Evolutionary conservation across 2,329 filamentous ascomycete genomes (phyloP).

Genomic region (Phyllosticta citrichinensis): DNA sequence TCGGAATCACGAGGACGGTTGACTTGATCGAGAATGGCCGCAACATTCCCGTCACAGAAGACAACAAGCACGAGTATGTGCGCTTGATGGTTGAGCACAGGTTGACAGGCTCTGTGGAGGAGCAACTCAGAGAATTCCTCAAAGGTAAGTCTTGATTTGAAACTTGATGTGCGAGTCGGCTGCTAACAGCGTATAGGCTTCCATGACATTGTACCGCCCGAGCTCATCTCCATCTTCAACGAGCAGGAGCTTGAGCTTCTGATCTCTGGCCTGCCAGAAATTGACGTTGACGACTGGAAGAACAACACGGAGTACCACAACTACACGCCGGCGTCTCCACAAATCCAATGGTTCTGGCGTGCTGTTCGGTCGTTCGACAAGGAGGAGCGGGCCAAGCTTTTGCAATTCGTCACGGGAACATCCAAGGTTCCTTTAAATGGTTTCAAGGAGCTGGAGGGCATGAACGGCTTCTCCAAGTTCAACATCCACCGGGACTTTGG

Average conservation of each 20-base stretch:
- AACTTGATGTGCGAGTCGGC: neutral
- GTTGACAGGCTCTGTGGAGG: constrained; percentile 80
- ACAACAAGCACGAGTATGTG: constrained; percentile 98
- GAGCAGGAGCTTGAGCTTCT: constrained; percentile 94
- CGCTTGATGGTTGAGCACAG: constrained; percentile 90
- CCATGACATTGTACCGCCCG: constrained; percentile 93
- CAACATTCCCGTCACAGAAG: constrained; percentile 88
- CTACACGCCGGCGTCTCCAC: constrained; percentile 84
- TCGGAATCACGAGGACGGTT: constrained; percentile 78
- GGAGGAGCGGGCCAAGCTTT: constrained; percentile 91
- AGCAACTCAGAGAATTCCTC: constrained; percentile 88
- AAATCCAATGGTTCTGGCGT: constrained; percentile 99
- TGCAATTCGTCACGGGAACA: constrained; percentile 97
- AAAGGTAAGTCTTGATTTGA: constrained; percentile 37
- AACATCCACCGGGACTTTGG: constrained; percentile 98
- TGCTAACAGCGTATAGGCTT: constrained; percentile 50
- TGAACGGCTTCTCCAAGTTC: constrained; percentile 97
- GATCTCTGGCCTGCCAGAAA: constrained; percentile 93
- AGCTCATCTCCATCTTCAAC: constrained; percentile 94
- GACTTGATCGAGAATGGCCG: constrained; percentile 82
- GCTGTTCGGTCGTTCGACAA: constrained; percentile 96
- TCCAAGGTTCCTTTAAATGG: constrained; percentile 97
- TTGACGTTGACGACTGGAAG: constrained; percentile 98
- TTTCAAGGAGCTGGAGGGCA: constrained; percentile 97
- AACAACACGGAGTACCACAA: constrained; percentile 98